Evolutionary conservation across 23 red algal species (phyloP).

Genomic region (Gracilaria caudata): DNA sequence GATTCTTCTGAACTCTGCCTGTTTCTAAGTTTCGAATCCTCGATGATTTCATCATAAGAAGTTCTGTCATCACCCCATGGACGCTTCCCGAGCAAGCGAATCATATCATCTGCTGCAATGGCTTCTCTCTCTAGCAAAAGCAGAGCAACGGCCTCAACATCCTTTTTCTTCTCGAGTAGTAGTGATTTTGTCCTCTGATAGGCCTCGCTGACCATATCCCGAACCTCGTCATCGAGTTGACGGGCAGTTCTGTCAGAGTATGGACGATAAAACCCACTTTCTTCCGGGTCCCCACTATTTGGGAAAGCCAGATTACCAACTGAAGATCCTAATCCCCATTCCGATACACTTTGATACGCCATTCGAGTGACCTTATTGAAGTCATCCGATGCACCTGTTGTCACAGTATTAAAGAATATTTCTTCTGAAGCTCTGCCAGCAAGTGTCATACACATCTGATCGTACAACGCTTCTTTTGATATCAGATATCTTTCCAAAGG

Average conservation of each 20-base stretch:
- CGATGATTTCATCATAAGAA: constrained; percentile 86
- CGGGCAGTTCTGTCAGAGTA: constrained; percentile 89
- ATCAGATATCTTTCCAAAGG: constrained; percentile 84
- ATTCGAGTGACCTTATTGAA: constrained; percentile 97
- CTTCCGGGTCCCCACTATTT: constrained; percentile 61
- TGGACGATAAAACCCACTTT: constrained; percentile 85
- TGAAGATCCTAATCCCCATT: constrained; percentile 87
- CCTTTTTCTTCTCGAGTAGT: constrained; percentile 72
- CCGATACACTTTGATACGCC: constrained; percentile 93
- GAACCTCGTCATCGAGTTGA: constrained; percentile 96
- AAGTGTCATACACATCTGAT: constrained; percentile 98
- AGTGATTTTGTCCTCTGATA: constrained; percentile 80
- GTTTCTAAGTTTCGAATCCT: constrained; percentile 36
- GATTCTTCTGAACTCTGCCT: neutral
- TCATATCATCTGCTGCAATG: constrained; percentile 90
- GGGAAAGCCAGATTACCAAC: constrained; percentile 89
- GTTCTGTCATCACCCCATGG: constrained; percentile 75
- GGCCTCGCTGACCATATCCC: constrained; percentile 78
- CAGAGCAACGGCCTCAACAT: constrained; percentile 78
- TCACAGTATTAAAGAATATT: constrained; percentile 94
- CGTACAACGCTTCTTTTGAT: constrained; percentile 79
- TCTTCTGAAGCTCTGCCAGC: constrained; percentile 96
- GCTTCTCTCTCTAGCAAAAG: constrained; percentile 86
- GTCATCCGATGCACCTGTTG: constrained; percentile 95
- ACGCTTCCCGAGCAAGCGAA: constrained; percentile 86